Percentiles rank a stretch among this genome's conserved stretches.
Conservation (phyloP, 352 stramenopile species). For the Globisporangium iwayamae region DNA sequence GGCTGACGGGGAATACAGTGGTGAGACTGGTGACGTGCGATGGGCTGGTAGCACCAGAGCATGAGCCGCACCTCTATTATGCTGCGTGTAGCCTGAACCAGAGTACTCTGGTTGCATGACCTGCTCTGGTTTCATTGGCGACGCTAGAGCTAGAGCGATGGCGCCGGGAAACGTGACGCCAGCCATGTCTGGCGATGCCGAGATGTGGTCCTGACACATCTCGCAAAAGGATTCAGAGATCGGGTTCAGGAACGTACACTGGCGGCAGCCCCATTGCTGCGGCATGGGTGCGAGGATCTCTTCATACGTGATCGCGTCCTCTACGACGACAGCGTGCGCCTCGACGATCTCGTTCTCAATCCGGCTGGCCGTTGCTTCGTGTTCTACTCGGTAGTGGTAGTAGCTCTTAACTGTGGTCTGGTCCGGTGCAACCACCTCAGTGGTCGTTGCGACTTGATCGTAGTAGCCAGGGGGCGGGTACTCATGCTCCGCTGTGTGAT, state of each 20-base stretch:
- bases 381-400: slow-evolving; percentile 1
- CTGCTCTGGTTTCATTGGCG: not conserved
- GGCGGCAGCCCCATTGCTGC: slow-evolving; percentile 7
- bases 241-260: slow-evolving; percentile 59
- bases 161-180: not conserved
- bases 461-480: not conserved
- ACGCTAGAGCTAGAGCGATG: not conserved
- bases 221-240: slow-evolving; percentile 59
- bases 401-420: slow-evolving; percentile 1
- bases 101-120: not conserved
- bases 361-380: not conserved
- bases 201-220: slow-evolving; percentile 57
- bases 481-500: not conserved
- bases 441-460: not conserved
- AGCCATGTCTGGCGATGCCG: slow-evolving; percentile 7
- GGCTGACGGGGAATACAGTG: slow-evolving; percentile 26
- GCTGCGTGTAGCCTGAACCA: not conserved
- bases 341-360: slow-evolving; percentile 22
- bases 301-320: slow-evolving; percentile 21
- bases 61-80: not conserved
- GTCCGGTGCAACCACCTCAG: not conserved
- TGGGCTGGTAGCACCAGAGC: slow-evolving; percentile 7
- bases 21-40: slow-evolving; percentile 14
- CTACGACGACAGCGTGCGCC: slow-evolving; percentile 38
- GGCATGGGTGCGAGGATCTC: slow-evolving; percentile 4